A percentile compares a stretch with the other conserved stretches of the same genome.
phyloP scores from a whole-genome alignment of 768 basidiomycete genomes.

The Tulasnella sp. region DNA sequence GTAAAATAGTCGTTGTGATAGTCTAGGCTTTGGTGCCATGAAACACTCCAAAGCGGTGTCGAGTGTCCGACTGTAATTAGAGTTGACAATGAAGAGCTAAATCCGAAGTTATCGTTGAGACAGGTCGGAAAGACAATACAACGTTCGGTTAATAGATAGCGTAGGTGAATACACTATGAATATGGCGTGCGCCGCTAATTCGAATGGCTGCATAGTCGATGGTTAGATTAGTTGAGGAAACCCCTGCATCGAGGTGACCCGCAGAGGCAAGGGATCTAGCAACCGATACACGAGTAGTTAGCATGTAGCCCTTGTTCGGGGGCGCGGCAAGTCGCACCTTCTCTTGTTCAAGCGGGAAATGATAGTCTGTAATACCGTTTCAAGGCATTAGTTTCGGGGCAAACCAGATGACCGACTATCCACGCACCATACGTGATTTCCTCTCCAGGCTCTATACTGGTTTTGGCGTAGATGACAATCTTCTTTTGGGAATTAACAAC shows the following conservation, averaged over 20 bases:
- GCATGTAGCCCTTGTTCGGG: neutral
- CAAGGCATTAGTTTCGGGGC: neutral
- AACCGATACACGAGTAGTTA: neutral
- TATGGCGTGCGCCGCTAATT: neutral
- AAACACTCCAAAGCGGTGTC: neutral
- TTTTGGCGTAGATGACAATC: conserved; percentile 99
- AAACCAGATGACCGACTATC: conserved; percentile 33
- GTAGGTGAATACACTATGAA: too few species aligned
- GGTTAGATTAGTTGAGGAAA: conserved; percentile 76
- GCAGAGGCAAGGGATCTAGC: conserved; percentile 77
- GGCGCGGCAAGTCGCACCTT: conserved; percentile 42
- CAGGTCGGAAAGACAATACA: neutral
- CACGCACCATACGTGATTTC: conserved; percentile 88
- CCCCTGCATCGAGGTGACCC: conserved; percentile 88
- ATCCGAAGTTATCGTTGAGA: neutral
- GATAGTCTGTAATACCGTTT: conserved; percentile 65
- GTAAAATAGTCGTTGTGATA: too few species aligned
- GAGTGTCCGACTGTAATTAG: neutral
- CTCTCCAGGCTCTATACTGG: conserved; percentile 91
- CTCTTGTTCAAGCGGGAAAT: conserved; percentile 98
- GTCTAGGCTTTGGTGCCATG: too few species aligned
- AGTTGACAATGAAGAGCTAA: neutral
- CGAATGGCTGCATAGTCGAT: neutral
- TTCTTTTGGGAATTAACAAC: conserved; percentile 77
- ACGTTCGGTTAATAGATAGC: neutral